Evolutionary conservation across 768 basidiomycete genomes (phyloP).

Genomic region (Pleurotus pulmonarius): DNA sequence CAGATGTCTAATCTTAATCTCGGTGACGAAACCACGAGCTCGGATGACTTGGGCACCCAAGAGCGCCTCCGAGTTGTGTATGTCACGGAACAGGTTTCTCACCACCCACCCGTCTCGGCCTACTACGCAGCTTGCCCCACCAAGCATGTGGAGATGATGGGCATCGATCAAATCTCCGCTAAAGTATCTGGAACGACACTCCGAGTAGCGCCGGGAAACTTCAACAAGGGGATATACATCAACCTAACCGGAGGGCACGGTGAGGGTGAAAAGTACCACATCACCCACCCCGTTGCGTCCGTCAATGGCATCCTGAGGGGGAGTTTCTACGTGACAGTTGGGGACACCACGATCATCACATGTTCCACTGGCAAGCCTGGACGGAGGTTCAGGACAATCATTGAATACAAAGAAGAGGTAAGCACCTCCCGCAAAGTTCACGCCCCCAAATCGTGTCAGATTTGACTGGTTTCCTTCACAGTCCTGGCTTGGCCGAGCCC

Average conservation of each 20-base stretch:
- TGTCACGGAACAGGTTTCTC: slow-evolving; percentile 92
- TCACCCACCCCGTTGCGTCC: slow-evolving; percentile 85
- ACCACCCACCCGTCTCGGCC: slow-evolving; percentile 93
- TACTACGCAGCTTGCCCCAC: slow-evolving; percentile 77
- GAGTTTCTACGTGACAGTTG: slow-evolving; percentile 86
- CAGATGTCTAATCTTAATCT: slow-evolving; percentile 63
- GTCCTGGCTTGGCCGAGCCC: slow-evolving; percentile 90
- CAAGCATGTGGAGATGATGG: slow-evolving; percentile 65
- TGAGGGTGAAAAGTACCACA: slow-evolving; percentile 78
- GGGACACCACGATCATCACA: slow-evolving; percentile 77
- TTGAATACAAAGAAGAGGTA: slow-evolving; percentile 97
- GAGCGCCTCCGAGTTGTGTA: slow-evolving; percentile 57
- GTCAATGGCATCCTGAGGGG: slow-evolving; percentile 93
- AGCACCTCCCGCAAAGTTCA: slow-evolving; percentile 16
- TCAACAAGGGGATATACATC: slow-evolving; percentile 88
- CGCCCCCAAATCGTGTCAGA: background rate
- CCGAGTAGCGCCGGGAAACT: slow-evolving; percentile 76
- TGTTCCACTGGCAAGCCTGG: slow-evolving; percentile 66
- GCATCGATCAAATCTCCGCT: slow-evolving; percentile 92
- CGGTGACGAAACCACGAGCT: slow-evolving; percentile 22
- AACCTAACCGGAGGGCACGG: slow-evolving; percentile 69
- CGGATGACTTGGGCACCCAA: slow-evolving; percentile 12
- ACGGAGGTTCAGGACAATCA: slow-evolving; percentile 69
- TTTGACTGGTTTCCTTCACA: slow-evolving; percentile 15
- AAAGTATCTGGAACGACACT: slow-evolving; percentile 87